phyloP scores from a whole-genome alignment of 2,329 filamentous ascomycete genomes.

The Xylaria sp. region DNA sequence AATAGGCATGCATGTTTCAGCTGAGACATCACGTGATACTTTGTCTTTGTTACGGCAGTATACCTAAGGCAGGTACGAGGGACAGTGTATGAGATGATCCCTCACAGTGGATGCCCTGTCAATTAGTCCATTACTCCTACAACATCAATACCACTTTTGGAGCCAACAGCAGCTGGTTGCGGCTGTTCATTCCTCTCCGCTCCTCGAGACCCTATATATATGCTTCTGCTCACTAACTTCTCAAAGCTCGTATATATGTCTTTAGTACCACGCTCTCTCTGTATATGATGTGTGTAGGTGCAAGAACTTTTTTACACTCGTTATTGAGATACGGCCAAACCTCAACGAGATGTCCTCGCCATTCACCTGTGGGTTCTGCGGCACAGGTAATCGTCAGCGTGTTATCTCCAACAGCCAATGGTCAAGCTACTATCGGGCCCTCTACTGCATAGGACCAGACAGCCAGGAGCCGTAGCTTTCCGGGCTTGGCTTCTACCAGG shows the following conservation, averaged over 20 bases:
- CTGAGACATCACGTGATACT: not conserved
- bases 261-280: not conserved
- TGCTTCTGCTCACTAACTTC: conserved; percentile 1
- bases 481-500: conserved; percentile 40
- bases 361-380: conserved; percentile 42
- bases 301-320: not conserved
- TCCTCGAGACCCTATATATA: not conserved
- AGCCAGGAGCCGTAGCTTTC: conserved; percentile 40
- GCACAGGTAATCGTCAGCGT: conserved; percentile 32
- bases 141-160: no score
- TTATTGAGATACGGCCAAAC: not conserved
- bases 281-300: not conserved
- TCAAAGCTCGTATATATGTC: not conserved
- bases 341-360: not conserved
- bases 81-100: no score
- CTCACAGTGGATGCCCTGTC: no score
- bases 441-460: conserved; percentile 41
- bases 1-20: not conserved
- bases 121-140: no score
- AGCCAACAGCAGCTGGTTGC: conserved; percentile 2
- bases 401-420: conserved; percentile 35
- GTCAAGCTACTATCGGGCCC: conserved; percentile 42
- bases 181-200: not conserved
- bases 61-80: no score
- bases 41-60: no score